Percentiles rank a stretch among this genome's conserved stretches.
These are phyloP conservation scores for Polychaeton citri DNA, from an alignment of 2,329 filamentous ascomycete genomes.

Conservation along the genomic window DNA sequence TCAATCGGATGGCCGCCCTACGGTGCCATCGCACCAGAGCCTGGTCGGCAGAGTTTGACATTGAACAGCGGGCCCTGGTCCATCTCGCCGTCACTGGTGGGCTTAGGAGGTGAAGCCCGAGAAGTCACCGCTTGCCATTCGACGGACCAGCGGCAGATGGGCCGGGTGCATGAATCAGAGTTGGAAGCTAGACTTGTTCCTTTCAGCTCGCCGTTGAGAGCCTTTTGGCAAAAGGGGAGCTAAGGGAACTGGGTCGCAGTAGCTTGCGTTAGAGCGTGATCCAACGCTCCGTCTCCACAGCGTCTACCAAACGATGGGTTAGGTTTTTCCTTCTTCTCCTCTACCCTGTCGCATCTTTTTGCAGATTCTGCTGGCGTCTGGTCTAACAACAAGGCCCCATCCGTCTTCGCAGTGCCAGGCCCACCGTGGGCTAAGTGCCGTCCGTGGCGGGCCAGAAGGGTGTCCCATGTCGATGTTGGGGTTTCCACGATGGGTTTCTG, in stretches of 20 bases:
- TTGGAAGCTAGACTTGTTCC: background rate
- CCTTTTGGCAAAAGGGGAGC: background rate
- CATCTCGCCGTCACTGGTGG: background rate
- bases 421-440: too few species aligned
- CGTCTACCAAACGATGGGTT: too few species aligned
- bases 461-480: too few species aligned
- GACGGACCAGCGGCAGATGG: background rate
- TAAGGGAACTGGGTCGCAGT: background rate
- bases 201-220: background rate
- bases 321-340: too few species aligned
- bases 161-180: background rate
- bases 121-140: background rate
- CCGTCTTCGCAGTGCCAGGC: too few species aligned
- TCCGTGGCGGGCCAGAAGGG: too few species aligned
- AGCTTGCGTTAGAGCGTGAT: background rate
- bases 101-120: background rate
- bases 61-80: background rate
- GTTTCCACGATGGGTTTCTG: too few species aligned
- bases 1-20: background rate
- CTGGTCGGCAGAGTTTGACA: background rate
- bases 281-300: background rate
- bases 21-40: background rate
- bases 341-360: too few species aligned
- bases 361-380: background rate
- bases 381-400: too few species aligned